Conservation (phyloP, 345 rosid species). For the Hypericum perforatum region DNA sequence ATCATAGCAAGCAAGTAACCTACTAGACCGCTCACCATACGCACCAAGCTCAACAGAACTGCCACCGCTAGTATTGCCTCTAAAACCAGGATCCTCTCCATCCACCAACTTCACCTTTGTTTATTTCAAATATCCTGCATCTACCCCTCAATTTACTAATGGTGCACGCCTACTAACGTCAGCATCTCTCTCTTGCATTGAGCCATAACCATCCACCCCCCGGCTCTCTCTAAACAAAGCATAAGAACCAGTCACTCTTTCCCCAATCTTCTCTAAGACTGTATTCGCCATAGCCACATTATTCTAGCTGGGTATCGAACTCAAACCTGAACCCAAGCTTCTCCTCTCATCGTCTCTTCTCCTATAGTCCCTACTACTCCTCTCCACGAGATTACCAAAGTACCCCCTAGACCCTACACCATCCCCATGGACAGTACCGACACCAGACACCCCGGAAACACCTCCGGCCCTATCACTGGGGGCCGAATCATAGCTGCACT, state of each 20-base stretch:
- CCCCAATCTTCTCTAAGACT: too few species aligned
- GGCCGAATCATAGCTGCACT: too few species aligned
- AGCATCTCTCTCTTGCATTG: too few species aligned
- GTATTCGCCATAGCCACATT: too few species aligned
- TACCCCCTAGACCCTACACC: slow-evolving; percentile 1
- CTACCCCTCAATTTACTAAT: slow-evolving; percentile 8
- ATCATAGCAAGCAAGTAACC: slow-evolving; percentile 2
- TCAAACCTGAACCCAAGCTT: too few species aligned
- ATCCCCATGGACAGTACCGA: slow-evolving; percentile 2
- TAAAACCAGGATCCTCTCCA: slow-evolving; percentile 7
- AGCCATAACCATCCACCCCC: background rate
- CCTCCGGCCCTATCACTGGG: too few species aligned
- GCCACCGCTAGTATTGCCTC: slow-evolving; percentile 6
- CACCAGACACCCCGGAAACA: slow-evolving; percentile 3
- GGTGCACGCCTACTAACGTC: slow-evolving; percentile 2
- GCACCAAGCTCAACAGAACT: background rate
- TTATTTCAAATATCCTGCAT: slow-evolving; percentile 6
- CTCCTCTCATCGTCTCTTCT: background rate
- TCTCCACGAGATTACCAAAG: too few species aligned
- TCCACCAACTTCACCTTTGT: slow-evolving; percentile 5
- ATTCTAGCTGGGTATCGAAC: too few species aligned
- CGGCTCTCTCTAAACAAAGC: background rate
- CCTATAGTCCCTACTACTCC: too few species aligned
- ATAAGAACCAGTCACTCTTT: background rate
- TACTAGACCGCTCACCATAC: slow-evolving; percentile 4